Conservation (phyloP, 306 rosid genomes). For the Vicia faba region DNA sequence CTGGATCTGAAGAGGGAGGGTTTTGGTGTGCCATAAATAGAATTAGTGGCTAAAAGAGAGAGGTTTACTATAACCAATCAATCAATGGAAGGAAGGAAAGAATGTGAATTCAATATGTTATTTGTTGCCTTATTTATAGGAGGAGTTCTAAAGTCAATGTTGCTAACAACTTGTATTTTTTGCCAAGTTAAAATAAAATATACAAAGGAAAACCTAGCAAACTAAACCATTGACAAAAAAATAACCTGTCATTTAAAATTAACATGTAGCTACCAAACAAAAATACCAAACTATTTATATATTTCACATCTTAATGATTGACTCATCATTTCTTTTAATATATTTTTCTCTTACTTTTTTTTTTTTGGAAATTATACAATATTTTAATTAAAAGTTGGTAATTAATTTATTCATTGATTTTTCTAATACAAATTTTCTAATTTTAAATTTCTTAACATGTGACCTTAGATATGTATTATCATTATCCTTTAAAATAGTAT, state of each 20-base stretch:
- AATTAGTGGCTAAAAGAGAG: background rate
- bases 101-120: background rate
- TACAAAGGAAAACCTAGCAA: background rate
- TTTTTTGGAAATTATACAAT: no score
- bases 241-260: background rate
- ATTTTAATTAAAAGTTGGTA: no score
- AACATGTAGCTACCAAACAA: background rate
- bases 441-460: no score
- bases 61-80: background rate
- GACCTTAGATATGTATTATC: no score
- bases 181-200: background rate
- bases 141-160: background rate
- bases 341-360: no score
- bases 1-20: constrained; percentile 32
- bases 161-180: background rate
- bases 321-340: background rate
- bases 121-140: background rate
- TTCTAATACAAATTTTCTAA: no score
- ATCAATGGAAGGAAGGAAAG: background rate
- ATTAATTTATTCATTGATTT: no score
- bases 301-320: background rate
- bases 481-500: no score
- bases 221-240: background rate
- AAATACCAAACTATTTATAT: background rate
- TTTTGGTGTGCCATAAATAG: constrained; percentile 32